Evolutionary conservation across 441 rosid species (phyloP).

Genomic region (Populus hybrid): DNA sequence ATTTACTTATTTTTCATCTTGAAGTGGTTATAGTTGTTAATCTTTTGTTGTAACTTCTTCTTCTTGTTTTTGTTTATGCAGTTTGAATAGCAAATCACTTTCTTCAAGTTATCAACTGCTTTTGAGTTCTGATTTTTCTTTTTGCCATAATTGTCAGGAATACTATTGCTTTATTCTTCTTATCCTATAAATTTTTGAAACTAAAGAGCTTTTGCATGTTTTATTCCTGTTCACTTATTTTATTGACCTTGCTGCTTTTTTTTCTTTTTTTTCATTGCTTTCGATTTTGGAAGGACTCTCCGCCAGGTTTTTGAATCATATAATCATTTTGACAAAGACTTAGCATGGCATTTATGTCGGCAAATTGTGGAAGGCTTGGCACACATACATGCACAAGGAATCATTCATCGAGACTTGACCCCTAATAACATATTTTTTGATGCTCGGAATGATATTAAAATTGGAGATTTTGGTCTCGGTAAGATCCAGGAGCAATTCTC

Average conservation of each 20-base stretch:
- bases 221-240: not conserved
- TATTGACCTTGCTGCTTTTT: slow-evolving; percentile 4
- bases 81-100: not conserved
- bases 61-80: not conserved
- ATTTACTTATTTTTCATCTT: not conserved
- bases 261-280: slow-evolving; percentile 10
- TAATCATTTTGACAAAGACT: slow-evolving; percentile 74
- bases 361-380: slow-evolving; percentile 98
- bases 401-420: slow-evolving; percentile 97
- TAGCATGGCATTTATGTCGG: slow-evolving; percentile 84
- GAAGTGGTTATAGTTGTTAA: not conserved
- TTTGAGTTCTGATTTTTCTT: not conserved
- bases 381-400: slow-evolving; percentile 97
- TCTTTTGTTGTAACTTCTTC: not conserved
- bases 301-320: slow-evolving; percentile 87
- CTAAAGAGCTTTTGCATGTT: not conserved
- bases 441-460: slow-evolving; percentile 93
- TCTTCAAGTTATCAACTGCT: not conserved
- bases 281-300: slow-evolving; percentile 59
- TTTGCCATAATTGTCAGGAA: not conserved
- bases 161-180: not conserved
- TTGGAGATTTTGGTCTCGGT: slow-evolving; percentile 99
- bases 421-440: slow-evolving; percentile 95
- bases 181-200: not conserved
- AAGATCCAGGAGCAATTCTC: slow-evolving; percentile 28